Base-by-base conservation (phyloP, 2,329 filamentous ascomycete species). In the Macrophomina pseudophaseolina region DNA sequence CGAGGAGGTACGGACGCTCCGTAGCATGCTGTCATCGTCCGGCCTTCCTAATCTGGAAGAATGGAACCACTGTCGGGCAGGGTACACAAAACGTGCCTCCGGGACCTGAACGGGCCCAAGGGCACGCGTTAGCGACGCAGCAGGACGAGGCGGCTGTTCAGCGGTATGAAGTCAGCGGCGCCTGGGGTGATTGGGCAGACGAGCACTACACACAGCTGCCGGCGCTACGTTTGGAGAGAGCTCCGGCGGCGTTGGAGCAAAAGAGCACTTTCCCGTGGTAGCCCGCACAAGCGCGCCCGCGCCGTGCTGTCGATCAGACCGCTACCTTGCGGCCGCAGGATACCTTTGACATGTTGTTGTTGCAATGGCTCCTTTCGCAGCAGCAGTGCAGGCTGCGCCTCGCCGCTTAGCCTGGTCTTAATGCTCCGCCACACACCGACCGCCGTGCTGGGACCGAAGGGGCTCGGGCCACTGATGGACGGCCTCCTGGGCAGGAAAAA, bases 111-210 rank as follows among this genome's bases (percentile, higher is more conserved):
- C 23, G 42, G 16, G 42, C 42, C 18, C 48, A 32, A 32, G 48
- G 48, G 18, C 48, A 23, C 23, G 18, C 48, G 1, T 58, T 58
- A 58, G 54, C 28, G 56, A 60, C 23, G 56, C 56, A 60, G 54
- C 6, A 30, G 53, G 54, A 46, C 38, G 38, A 59, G 38, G 28
- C 38, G 53, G 18, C 11, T 18, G 38, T 16, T 35, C 38, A 16
- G 40, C 54, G 54, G 54, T 58, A 58, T 60, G 56, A 60, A 60
- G 56, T 60, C 56, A 48, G 56, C 56, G 56, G 56, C 56, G 56
- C 40, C 23, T 40, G 40, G 28, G 40, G 40, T 23, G 23, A 23
- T 18, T 38, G 35, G 54, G 40, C 54, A 59, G 54, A 59, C 38
- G 40, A 59, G 54, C 54, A 59, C 28, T 32, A n/a, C 54, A 33